These are phyloP conservation scores for Avena insularis DNA, from an alignment of 176 grass and related monocot genomes.

Conservation along the genomic window DNA sequence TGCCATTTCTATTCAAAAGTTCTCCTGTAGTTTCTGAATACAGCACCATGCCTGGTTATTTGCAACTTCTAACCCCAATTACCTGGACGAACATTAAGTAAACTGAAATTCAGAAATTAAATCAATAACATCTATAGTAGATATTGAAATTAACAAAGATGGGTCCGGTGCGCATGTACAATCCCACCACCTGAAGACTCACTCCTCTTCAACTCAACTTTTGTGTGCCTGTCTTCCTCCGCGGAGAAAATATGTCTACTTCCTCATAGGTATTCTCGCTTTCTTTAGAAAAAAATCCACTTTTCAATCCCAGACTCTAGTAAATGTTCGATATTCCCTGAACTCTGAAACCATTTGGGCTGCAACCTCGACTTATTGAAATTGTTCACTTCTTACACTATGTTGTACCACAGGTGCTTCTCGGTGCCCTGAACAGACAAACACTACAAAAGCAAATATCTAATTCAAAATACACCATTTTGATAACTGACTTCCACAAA, in stretches of 20 bases:
- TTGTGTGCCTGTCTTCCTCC: background rate
- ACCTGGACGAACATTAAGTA: background rate
- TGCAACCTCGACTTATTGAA: background rate
- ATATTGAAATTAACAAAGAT: background rate
- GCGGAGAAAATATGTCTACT: background rate
- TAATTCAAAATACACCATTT: background rate
- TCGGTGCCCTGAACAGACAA: background rate
- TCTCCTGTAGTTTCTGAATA: background rate
- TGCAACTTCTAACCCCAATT: background rate
- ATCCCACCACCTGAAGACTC: background rate
- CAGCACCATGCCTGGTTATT: background rate
- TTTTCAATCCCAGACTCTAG: background rate
- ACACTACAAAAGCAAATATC: background rate
- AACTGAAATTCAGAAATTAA: background rate
- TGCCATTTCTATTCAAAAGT: background rate
- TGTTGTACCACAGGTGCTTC: background rate
- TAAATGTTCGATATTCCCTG: background rate
- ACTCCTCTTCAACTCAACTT: background rate
- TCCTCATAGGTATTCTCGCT: background rate
- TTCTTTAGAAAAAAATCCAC: background rate
- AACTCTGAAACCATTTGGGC: background rate
- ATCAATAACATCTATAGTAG: too few relatives aligned
- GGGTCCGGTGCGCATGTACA: background rate
- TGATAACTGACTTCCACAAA: background rate
- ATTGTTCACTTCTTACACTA: background rate